Percentiles rank a stretch among this genome's conserved stretches.
phyloP scores from a whole-genome alignment of 2,329 filamentous ascomycete species.

The Calonectria ilicicola region DNA sequence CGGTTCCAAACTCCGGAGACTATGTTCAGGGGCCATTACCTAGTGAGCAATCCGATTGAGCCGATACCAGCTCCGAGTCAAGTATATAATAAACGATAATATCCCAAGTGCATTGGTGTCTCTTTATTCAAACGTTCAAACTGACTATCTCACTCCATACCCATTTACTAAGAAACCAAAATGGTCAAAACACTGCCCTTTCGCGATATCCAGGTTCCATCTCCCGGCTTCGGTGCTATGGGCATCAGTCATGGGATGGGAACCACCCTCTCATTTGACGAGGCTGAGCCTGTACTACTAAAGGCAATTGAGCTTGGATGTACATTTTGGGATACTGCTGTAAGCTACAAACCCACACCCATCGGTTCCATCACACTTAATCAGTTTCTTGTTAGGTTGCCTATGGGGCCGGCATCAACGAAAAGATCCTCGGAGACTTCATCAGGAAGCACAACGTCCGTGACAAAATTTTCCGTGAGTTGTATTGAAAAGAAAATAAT shows the following conservation, averaged over 20 bases:
- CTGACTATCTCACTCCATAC: not conserved
- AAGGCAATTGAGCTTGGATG: slow-evolving; percentile 15
- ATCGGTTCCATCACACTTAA: not conserved
- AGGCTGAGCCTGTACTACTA: slow-evolving; percentile 2
- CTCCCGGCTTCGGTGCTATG: slow-evolving; percentile 12
- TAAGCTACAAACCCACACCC: not conserved
- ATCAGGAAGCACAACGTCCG: slow-evolving; percentile 63
- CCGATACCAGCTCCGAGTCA: not conserved
- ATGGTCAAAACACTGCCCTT: slow-evolving; percentile 9
- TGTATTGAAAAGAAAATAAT: not conserved
- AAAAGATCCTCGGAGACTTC: slow-evolving; percentile 62
- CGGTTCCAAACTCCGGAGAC: not conserved
- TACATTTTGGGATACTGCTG: slow-evolving; percentile 10
- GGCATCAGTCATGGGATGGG: slow-evolving; percentile 5
- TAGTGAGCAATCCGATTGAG: not conserved
- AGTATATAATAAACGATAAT: not conserved
- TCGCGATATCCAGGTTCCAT: not conserved
- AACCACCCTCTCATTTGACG: not conserved
- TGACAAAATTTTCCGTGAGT: slow-evolving; percentile 61
- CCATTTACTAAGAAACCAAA: not conserved
- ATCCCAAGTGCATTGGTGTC: too few relatives aligned
- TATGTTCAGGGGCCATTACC: not conserved
- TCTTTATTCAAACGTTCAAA: not conserved
- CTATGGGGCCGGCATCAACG: slow-evolving; percentile 60
- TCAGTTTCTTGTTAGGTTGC: slow-evolving; percentile 49